Conservation (phyloP, 2,329 filamentous ascomycete species). For the Talaromyces sp. region DNA sequence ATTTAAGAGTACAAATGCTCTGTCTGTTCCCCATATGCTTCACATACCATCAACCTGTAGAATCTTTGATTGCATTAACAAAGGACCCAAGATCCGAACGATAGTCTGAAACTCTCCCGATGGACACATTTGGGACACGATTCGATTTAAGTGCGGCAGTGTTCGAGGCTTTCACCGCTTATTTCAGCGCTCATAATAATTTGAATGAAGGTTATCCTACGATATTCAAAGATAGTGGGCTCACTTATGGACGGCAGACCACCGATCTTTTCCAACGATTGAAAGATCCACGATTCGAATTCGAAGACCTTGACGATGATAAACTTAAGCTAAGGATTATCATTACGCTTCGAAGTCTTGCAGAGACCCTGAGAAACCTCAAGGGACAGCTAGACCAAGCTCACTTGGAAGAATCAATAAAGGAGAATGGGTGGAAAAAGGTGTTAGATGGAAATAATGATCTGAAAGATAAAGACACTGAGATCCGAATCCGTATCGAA, state of each 20-base stretch:
- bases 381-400: not conserved
- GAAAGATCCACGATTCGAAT: not conserved
- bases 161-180: too few species aligned
- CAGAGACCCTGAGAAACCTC: not conserved
- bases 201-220: not conserved
- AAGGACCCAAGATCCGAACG: too few species aligned
- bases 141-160: too few species aligned
- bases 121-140: too few species aligned
- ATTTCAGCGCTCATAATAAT: not conserved
- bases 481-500: not conserved
- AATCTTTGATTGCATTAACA: too few species aligned
- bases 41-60: too few species aligned
- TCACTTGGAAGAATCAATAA: not conserved
- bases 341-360: not conserved
- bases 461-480: not conserved
- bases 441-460: not conserved
- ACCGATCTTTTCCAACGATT: not conserved
- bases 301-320: not conserved
- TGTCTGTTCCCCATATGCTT: too few species aligned
- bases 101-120: too few species aligned
- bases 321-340: not conserved
- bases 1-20: too few species aligned
- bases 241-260: not conserved
- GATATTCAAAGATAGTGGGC: not conserved
- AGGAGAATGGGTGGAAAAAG: not conserved